phyloP scores from a whole-genome alignment of 441 rosid species.

The Corymbia citriodora region DNA sequence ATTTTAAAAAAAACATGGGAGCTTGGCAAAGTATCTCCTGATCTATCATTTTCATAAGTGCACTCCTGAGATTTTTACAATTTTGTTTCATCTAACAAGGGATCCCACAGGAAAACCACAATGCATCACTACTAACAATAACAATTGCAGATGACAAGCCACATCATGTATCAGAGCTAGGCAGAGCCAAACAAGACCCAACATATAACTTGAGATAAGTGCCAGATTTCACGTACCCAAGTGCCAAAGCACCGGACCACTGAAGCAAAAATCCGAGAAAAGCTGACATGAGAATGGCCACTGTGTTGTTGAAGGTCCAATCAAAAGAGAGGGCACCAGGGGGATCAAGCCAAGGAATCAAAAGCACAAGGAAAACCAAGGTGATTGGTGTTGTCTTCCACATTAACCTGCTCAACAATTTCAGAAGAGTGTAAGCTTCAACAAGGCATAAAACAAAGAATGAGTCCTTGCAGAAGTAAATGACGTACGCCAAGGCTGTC shows the following conservation, averaged over 20 bases:
- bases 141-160: not conserved
- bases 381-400: constrained; percentile 97
- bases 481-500: constrained; percentile 84
- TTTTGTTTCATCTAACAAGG: not conserved
- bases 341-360: constrained; percentile 85
- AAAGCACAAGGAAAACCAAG: constrained; percentile 54
- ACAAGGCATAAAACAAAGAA: not conserved
- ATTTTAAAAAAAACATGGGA: not conserved
- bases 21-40: not conserved
- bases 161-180: not conserved
- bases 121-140: not conserved
- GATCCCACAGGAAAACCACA: not conserved
- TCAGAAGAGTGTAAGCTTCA: not conserved
- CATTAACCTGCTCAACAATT: constrained; percentile 59
- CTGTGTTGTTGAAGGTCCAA: constrained; percentile 56
- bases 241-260: constrained; percentile 93
- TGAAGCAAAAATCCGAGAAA: constrained; percentile 91
- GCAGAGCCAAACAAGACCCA: not conserved
- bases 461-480: not conserved
- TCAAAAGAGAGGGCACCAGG: constrained; percentile 67
- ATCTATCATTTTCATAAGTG: not conserved
- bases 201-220: not conserved
- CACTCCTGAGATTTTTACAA: not conserved
- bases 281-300: constrained; percentile 62
- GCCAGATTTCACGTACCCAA: constrained; percentile 49